Evolutionary conservation across 2,329 filamentous ascomycete genomes (phyloP).

Genomic region (Aspergillus viridinutans): DNA sequence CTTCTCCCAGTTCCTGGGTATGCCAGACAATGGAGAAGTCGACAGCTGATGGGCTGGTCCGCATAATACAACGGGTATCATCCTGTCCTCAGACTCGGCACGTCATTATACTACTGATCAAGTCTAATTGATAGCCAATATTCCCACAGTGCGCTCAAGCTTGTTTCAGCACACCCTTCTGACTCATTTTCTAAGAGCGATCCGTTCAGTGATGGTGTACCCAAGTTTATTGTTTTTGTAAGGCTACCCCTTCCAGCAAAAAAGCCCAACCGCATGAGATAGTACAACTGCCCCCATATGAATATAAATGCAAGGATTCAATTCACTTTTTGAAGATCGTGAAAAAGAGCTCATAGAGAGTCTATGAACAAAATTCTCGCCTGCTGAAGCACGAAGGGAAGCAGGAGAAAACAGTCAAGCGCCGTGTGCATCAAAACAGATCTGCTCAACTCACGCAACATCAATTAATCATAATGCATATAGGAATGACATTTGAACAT

Average conservation of each 20-base stretch:
- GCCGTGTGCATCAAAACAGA: background rate
- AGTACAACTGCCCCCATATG: background rate
- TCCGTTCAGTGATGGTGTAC: background rate
- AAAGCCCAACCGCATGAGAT: background rate
- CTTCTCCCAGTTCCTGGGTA: background rate
- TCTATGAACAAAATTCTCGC: background rate
- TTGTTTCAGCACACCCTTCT: background rate
- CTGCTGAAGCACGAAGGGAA: background rate
- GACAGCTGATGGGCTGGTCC: background rate
- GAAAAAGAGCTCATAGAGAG: background rate
- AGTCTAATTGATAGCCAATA: background rate
- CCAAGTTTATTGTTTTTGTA: background rate
- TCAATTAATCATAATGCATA: background rate
- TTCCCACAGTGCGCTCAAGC: background rate
- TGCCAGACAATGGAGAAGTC: background rate
- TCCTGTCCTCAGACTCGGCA: no score
- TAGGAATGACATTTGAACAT: background rate
- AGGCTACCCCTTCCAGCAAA: background rate
- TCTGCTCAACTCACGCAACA: background rate
- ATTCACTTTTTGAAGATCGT: background rate
- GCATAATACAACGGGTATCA: background rate
- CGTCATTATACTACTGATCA: no score
- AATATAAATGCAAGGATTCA: background rate
- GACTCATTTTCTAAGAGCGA: background rate
- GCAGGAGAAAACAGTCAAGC: background rate